Percentiles rank a stretch among this genome's conserved stretches.
These are phyloP conservation scores for Dillenia suffruticosa DNA, from an alignment of 164 flowering plant genomes.

Conservation along the genomic window DNA sequence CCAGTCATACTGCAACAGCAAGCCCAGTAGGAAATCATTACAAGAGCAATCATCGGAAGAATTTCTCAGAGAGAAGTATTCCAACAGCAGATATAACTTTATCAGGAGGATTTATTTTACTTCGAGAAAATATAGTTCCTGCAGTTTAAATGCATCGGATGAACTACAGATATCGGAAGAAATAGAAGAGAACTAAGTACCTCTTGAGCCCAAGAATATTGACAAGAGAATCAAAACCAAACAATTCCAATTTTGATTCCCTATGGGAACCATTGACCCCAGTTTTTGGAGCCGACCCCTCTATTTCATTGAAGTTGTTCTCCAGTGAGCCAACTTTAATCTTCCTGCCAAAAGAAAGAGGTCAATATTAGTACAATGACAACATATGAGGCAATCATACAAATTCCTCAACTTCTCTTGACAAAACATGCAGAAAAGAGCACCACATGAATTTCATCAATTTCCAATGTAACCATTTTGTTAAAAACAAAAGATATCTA, in stretches of 20 bases:
- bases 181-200: constrained; percentile 26
- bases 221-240: constrained; percentile 98
- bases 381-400: no score
- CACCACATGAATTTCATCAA: no score
- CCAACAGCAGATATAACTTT: no score
- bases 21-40: not conserved
- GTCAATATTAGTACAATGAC: not conserved
- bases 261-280: constrained; percentile 40
- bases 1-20: constrained; percentile 77
- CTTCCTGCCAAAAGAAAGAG: constrained; percentile 35
- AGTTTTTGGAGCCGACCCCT: constrained; percentile 32
- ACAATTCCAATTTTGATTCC: constrained; percentile 86
- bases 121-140: no score
- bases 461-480: no score
- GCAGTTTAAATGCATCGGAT: no score
- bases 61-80: not conserved
- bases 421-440: no score
- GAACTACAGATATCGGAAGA: not conserved
- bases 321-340: constrained; percentile 29
- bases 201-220: constrained; percentile 92
- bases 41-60: not conserved
- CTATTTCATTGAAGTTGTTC: constrained; percentile 26
- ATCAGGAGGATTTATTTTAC: no score
- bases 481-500: no score
- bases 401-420: no score